Evolutionary conservation across 2,329 filamentous ascomycete species (phyloP), one percentile per base, ranked within the genome.

Genomic region (Botrytis squamosa): DNA sequence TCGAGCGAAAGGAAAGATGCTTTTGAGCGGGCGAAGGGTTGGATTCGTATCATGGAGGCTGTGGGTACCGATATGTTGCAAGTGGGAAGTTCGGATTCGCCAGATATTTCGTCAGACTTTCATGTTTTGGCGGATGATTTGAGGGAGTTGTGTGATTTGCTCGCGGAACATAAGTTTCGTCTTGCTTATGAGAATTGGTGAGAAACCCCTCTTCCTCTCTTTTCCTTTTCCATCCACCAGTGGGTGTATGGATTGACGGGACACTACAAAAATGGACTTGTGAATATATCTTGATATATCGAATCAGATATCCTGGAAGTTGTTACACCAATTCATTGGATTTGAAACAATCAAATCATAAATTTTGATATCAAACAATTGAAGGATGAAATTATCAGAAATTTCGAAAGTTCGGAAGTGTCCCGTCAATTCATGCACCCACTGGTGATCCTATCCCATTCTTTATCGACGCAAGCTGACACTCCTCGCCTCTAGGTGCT

Each of bases 181-280:
- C 83, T 95, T 29, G 91, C 92, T 0, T 95, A 94, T 77, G 92
- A 95, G 82, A 94, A 94, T 79, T 94, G 92, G 71, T 72, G 57
- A 55, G 7, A 67, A 20, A 12, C 10, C 3, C 55, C 12, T 22
- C 4, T 25, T n/a, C n/a, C n/a, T 29, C 6, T 7, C 12, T n/a
- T n/a, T 20, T 25, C 16, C 6, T 25, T 10, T 65, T 25, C 7
- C 33, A 52, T 18, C 33, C 33, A 33, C 33, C 33, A 33, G 33
- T 33, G 33, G 33, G 33, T 33, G 33, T 33, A 33, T 4, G 33
- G 33, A 33, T 33, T 33, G 33, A 33, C 33, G 33, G 33, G 33
- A 33, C 33, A 33, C 33, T 33, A 33, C 4, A 33, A 3, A 33
- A 33, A 33, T 33, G 33, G 33, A 33, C 33, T 33, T 33, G 33